Base-by-base conservation (phyloP, 164 flowering plant genomes). In the Vitis riparia region DNA sequence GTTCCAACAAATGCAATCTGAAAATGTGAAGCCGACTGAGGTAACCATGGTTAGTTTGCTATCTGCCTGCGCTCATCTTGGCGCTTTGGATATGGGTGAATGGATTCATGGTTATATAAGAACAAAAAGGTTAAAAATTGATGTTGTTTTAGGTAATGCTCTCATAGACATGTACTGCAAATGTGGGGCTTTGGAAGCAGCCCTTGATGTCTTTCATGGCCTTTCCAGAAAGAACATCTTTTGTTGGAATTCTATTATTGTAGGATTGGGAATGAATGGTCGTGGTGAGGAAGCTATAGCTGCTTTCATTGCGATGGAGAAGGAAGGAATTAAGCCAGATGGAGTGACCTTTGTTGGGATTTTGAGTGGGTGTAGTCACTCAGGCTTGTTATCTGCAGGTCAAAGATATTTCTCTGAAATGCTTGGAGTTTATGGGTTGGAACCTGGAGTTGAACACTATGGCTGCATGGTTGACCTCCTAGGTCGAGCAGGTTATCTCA, bases 401-500 rank as follows among this genome's bases (percentile, higher is more conserved):
- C 74, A 73, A 67, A 51, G 57, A 2, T 80, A 69, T 71, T 80
- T 80, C 69, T 74, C 69, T 55, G 68, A 64, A 58, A 83, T 83
- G 82, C n/a, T 9, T 30, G 52, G 29, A 2, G 52, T 67, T 51
- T 78, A 83, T 59, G 82, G 75, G 17, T 59, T 83, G 32, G 70
- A 83, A 16, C 86, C 80, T 16, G 70, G 74, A 65, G 70, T 83
- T 58, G 86, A 83, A 62, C 86, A 80, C 66, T 80, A 71, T 73
- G 84, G 83, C 17, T 83, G 86, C 80, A 80, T 83, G 82, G 71
- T 80, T 17, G 86, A 83, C 66, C 83, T 83, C 62, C 71, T 80
- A 53, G 80, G 82, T 55, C 72, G 86, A 59, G 75, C 77, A 2
- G 84, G 84, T 13, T 67, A 59, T 67, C 76, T 83, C 15, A 55